Base-by-base conservation (phyloP, 2,329 filamentous ascomycete species). In the Neonectria neomacrospora region DNA sequence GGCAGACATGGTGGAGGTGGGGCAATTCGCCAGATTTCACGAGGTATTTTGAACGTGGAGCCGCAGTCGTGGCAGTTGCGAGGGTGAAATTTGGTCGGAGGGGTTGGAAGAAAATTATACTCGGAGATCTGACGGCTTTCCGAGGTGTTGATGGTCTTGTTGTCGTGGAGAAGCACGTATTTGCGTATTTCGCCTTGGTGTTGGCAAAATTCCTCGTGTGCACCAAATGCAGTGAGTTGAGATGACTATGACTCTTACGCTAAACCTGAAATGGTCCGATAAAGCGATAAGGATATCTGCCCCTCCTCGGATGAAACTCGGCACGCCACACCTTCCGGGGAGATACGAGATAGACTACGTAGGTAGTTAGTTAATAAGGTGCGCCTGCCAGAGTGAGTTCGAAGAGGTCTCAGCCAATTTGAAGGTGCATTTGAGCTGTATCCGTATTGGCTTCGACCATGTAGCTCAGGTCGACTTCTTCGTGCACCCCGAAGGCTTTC, bases 1-100 rank as follows among this genome's bases (percentile, higher is more conserved):
- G 76, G 81, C 79, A 77, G 85, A 82, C 85, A 87, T 87, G 73
- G 66, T 80, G 69, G 66, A 69, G 72, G 76, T 72, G 75, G 76
- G 75, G 76, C 74, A 75, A 62, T 73, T 60, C 47, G 53, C 62
- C 54, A 51, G 53, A 64, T 64, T 71, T 66, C 59, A 64, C 62
- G 62, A 60, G 63, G 64, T 61, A 65, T 71, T 68, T 68, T 62
- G 64, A 55, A 70, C 52, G 65, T 61, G 54, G 54, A 63, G 60
- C 34, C 55, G 51, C 57, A 59, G 58, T 58, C 45, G 57, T 52
- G 61, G 58, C 45, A 48, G 54, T 68, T 68, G 52, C 42, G 52
- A 53, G 39, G 42, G 22, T 52, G 20, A 32, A 64, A 67, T 61
- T 63, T 22, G 54, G 59, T 71, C 39, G 48, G 56, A 22, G 61